Percentiles rank a stretch among this genome's conserved stretches.
Conservation (phyloP, 768 basidiomycete species). For the Phlegmacium glaucopus region DNA sequence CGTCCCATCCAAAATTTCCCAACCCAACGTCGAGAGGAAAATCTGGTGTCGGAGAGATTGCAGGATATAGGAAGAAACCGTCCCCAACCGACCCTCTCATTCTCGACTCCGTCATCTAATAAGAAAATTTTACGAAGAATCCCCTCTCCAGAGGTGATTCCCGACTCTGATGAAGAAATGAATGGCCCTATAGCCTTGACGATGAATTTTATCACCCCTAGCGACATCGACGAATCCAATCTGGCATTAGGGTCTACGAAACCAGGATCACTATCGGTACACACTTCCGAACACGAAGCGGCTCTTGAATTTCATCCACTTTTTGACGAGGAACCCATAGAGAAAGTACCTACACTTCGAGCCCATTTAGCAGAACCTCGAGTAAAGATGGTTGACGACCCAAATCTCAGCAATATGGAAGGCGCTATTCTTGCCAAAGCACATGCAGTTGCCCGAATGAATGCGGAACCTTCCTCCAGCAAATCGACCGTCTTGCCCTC, state of each 20-base stretch:
- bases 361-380: conserved; percentile 48
- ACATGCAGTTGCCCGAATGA: conserved; percentile 31
- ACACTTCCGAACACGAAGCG: too few species aligned
- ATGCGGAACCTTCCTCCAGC: conserved; percentile 13
- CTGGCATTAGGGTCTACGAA: too few species aligned
- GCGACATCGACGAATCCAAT: not conserved
- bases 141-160: conserved; percentile 24
- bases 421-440: conserved; percentile 50
- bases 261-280: too few species aligned
- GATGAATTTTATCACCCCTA: not conserved
- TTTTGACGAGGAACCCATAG: conserved; percentile 8
- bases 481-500: not conserved
- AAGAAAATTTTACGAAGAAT: conserved; percentile 8
- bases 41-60: not conserved
- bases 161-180: conserved; percentile 30
- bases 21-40: not conserved
- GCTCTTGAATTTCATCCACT: conserved; percentile 8
- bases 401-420: conserved; percentile 25
- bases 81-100: too few species aligned
- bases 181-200: conserved; percentile 5
- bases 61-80: too few species aligned
- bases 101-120: conserved; percentile 1
- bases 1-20: not conserved
- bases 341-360: conserved; percentile 39
- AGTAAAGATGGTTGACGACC: conserved; percentile 50